Conservation (phyloP, 2,329 filamentous ascomycete species). For the Aspergillus fijiensis region DNA sequence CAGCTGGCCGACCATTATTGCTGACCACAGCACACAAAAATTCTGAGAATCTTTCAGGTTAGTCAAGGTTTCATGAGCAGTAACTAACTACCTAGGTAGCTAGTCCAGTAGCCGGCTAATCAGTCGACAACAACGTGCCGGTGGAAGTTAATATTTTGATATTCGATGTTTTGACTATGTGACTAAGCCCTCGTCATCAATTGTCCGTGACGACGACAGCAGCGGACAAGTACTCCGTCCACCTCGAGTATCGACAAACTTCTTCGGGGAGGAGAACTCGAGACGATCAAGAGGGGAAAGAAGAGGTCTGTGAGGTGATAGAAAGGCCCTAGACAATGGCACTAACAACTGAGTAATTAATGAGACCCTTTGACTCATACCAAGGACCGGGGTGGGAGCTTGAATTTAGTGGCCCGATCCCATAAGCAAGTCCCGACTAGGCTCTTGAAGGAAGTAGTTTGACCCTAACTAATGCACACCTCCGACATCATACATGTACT, state of each 20-base stretch:
- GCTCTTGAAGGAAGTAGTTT: too few relatives aligned
- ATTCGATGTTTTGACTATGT: too few relatives aligned
- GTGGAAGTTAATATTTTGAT: not conserved
- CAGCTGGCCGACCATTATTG: too few relatives aligned
- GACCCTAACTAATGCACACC: too few relatives aligned
- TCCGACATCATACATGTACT: not conserved
- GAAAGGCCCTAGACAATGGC: conserved; percentile 10
- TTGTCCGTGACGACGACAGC: not conserved
- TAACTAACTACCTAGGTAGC: too few relatives aligned
- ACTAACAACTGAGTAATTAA: not conserved
- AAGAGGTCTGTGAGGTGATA: conserved; percentile 15
- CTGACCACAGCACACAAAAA: not conserved
- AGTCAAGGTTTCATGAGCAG: too few relatives aligned
- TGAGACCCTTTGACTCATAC: not conserved
- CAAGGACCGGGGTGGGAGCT: conserved; percentile 2
- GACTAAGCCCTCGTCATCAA: not conserved
- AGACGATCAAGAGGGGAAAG: conserved; percentile 18
- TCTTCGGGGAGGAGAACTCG: not conserved
- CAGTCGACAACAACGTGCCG: too few relatives aligned
- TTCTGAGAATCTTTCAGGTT: too few relatives aligned
- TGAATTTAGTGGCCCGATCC: not conserved
- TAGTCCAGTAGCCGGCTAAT: too few relatives aligned
- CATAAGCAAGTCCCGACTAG: not conserved
- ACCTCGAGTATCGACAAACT: not conserved
- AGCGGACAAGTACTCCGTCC: not conserved